phyloP scores from a whole-genome alignment of 805 yeast genomes.

The Novakomyces olei region DNA sequence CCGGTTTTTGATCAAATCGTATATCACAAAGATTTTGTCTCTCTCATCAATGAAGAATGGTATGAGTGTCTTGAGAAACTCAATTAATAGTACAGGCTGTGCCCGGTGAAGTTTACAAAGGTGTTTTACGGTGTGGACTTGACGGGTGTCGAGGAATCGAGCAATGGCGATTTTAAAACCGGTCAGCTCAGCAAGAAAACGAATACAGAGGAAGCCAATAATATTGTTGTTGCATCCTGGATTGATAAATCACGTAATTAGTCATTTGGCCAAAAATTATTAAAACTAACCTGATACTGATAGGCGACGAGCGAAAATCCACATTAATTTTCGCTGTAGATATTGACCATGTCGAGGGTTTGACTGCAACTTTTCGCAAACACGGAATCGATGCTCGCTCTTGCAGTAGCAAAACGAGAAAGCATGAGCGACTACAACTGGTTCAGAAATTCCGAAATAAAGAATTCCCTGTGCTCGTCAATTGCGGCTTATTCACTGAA shows the following conservation, averaged over 20 bases:
- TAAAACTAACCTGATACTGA: neutral
- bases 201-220: slow-evolving; percentile 32
- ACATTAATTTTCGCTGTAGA: slow-evolving; percentile 63
- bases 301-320: slow-evolving; percentile 22
- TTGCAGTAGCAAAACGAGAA: slow-evolving; percentile 45
- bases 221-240: slow-evolving; percentile 32
- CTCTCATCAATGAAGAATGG: slow-evolving; percentile 28
- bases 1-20: slow-evolving; percentile 50
- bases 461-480: slow-evolving; percentile 47
- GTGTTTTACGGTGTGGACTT: slow-evolving; percentile 30
- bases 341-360: slow-evolving; percentile 35
- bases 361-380: slow-evolving; percentile 30
- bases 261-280: too few species aligned
- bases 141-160: slow-evolving; percentile 14
- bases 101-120: slow-evolving; percentile 43
- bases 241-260: slow-evolving; percentile 18
- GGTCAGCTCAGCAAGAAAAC: slow-evolving; percentile 31
- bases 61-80: neutral
- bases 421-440: slow-evolving; percentile 27
- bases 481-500: slow-evolving; percentile 79
- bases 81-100: slow-evolving; percentile 27
- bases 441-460: slow-evolving; percentile 41
- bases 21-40: slow-evolving; percentile 38
- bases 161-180: slow-evolving; percentile 32
- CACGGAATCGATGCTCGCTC: slow-evolving; percentile 48